These are phyloP conservation scores for Calvatia gigantea DNA, from an alignment of 768 basidiomycete species.

Conservation along the genomic window DNA sequence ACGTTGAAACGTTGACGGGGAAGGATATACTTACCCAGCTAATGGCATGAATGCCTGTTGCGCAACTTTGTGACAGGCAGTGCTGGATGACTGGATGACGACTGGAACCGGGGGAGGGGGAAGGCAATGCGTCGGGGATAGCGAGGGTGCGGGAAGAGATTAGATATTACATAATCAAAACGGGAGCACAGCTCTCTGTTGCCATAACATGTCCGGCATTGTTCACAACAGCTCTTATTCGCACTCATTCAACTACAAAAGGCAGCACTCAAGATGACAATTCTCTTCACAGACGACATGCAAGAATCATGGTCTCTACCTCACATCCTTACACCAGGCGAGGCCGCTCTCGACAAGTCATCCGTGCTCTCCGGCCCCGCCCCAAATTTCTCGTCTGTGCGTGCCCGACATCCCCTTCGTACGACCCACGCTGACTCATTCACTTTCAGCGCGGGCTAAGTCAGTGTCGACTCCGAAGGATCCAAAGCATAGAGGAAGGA, in stretches of 20 bases:
- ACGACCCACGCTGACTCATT: not conserved
- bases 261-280: not conserved
- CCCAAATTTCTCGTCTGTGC: not conserved
- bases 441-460: not conserved
- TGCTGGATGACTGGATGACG: not conserved
- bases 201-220: not conserved
- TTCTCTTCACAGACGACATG: not conserved
- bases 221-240: not conserved
- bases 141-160: not conserved
- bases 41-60: too few species aligned
- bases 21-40: too few species aligned
- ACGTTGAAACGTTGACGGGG: too few species aligned
- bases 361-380: not conserved
- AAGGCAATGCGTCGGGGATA: not conserved
- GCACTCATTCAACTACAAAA: not conserved
- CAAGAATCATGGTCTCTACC: too few species aligned
- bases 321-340: not conserved
- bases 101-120: not conserved
- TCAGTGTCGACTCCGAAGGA: slow-evolving; percentile 9
- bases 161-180: not conserved
- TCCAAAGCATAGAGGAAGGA: not conserved
- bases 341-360: not conserved
- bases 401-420: not conserved
- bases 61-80: not conserved
- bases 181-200: not conserved